Percentiles rank a stretch among this genome's conserved stretches.
These are phyloP conservation scores for Cystobasidiaceae sp. DNA, from an alignment of 1,284 basidiomycete species.

Conservation along the genomic window DNA sequence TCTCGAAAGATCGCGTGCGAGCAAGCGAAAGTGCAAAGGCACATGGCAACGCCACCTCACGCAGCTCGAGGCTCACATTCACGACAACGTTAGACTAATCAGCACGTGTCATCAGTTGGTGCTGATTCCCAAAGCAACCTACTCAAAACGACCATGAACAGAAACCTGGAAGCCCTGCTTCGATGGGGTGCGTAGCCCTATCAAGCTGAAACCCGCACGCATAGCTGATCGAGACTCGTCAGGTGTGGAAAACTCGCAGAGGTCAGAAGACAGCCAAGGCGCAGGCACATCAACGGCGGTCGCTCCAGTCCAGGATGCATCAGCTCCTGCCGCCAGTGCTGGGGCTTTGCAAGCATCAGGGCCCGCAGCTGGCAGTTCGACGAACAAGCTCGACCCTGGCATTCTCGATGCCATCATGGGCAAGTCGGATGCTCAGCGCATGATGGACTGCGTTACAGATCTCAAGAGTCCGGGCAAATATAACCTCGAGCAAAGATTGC, in stretches of 20 bases:
- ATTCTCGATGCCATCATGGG: slow-evolving; percentile 83
- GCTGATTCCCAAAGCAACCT: neutral
- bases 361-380: neutral
- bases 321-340: neutral
- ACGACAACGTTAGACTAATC: no score
- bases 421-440: slow-evolving; percentile 72
- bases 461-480: slow-evolving; percentile 59
- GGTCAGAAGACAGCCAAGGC: neutral
- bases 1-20: neutral
- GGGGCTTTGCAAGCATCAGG: neutral
- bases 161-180: slow-evolving; percentile 27
- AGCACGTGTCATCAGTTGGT: no score
- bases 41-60: no score
- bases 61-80: no score
- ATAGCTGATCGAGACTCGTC: neutral
- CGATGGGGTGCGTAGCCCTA: slow-evolving; percentile 11
- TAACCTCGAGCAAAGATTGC: slow-evolving; percentile 62
- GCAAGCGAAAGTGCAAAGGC: no score
- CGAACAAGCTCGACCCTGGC: slow-evolving; percentile 58
- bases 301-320: neutral
- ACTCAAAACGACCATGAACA: slow-evolving; percentile 1
- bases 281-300: slow-evolving; percentile 12
- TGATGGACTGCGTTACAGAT: slow-evolving; percentile 76
- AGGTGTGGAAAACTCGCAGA: slow-evolving; percentile 17
- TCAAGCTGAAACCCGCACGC: neutral